A percentile compares a stretch with the other conserved stretches of the same genome.
These are phyloP conservation scores for Chimonanthus salicifolius DNA, from an alignment of 164 flowering plant genomes.

Conservation along the genomic window DNA sequence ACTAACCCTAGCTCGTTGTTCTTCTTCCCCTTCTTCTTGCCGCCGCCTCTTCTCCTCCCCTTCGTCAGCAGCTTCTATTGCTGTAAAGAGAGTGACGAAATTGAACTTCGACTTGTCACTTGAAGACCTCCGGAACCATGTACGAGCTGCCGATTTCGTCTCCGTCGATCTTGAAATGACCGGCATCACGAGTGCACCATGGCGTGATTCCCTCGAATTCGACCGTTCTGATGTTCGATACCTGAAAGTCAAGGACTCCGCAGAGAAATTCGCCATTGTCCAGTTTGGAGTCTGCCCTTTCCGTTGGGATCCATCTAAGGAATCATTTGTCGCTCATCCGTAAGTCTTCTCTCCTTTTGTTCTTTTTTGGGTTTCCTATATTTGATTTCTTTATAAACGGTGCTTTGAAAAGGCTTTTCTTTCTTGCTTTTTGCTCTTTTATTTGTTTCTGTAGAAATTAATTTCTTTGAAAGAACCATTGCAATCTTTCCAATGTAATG, in stretches of 20 bases:
- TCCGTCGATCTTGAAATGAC: conserved; percentile 92
- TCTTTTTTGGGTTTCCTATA: background rate
- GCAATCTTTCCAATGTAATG: no score
- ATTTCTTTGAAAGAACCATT: no score
- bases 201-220: conserved; percentile 78
- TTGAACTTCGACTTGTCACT: conserved; percentile 71
- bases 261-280: conserved; percentile 89
- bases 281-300: conserved; percentile 97
- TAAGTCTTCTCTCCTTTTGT: conserved; percentile 25
- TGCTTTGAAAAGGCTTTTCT: no score
- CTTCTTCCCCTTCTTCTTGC: conserved; percentile 4
- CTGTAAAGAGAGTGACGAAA: conserved; percentile 67
- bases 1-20: background rate
- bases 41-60: conserved; percentile 9
- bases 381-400: background rate
- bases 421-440: no score
- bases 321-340: conserved; percentile 76
- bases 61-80: conserved; percentile 26
- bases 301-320: conserved; percentile 57
- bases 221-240: conserved; percentile 70
- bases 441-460: no score
- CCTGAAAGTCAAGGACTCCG: conserved; percentile 86
- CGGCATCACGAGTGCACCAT: conserved; percentile 84
- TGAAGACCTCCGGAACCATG: conserved; percentile 41
- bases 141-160: conserved; percentile 78